Percentiles rank a stretch among this genome's conserved stretches.
These are phyloP conservation scores for Hypoxylon fragiforme DNA, from an alignment of 495 filamentous ascomycete genomes.

Conservation along the genomic window DNA sequence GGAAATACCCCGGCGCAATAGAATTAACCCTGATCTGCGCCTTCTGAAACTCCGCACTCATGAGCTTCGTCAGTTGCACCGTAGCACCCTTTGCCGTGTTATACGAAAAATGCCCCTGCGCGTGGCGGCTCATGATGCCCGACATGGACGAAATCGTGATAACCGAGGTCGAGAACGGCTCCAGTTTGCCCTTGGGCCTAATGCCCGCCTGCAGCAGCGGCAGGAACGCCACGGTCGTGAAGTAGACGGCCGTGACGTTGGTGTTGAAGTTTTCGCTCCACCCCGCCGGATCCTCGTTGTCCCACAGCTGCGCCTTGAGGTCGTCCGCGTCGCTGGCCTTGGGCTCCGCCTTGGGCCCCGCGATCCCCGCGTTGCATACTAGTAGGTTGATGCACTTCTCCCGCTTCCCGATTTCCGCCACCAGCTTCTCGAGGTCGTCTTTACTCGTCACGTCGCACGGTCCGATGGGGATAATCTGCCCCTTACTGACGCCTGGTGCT, in stretches of 20 bases:
- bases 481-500: slow-evolving; percentile 26
- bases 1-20: slow-evolving; percentile 67
- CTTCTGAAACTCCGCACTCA: slow-evolving; percentile 54
- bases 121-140: slow-evolving; percentile 56
- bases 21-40: slow-evolving; percentile 65
- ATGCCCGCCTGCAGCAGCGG: slow-evolving; percentile 54
- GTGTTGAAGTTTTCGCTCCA: slow-evolving; percentile 59
- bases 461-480: slow-evolving; percentile 41
- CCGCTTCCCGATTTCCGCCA: slow-evolving; percentile 50
- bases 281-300: slow-evolving; percentile 48
- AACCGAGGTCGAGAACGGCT: slow-evolving; percentile 53
- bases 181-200: slow-evolving; percentile 47
- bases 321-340: slow-evolving; percentile 45
- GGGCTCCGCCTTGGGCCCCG: slow-evolving; percentile 48
- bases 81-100: slow-evolving; percentile 63
- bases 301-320: slow-evolving; percentile 48
- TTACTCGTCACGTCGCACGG: slow-evolving; percentile 67
- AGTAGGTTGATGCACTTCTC: slow-evolving; percentile 63
- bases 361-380: slow-evolving; percentile 64
- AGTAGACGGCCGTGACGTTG: slow-evolving; percentile 64
- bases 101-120: slow-evolving; percentile 61
- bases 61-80: slow-evolving; percentile 64
- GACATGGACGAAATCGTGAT: slow-evolving; percentile 62
- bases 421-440: slow-evolving; percentile 58
- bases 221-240: slow-evolving; percentile 65